Percentiles rank a stretch among this genome's conserved stretches.
Conservation (phyloP, 257 asterid species). For the Fraxinus excelsior region DNA sequence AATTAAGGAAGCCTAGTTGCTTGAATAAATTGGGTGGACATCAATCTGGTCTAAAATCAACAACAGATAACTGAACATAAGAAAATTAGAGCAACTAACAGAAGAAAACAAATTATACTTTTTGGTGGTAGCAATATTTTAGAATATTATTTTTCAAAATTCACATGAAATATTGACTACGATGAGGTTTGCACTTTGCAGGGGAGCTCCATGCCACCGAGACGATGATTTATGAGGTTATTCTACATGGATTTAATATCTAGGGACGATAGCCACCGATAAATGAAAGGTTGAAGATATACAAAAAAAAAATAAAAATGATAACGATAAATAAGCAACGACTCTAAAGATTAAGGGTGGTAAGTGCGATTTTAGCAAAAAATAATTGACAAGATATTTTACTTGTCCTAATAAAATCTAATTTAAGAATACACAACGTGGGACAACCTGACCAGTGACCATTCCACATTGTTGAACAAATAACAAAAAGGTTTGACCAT, state of each 20-base stretch:
- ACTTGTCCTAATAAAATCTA: not conserved
- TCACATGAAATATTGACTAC: conserved; percentile 9
- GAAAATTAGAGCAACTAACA: conserved; percentile 6
- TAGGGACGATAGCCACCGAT: no score
- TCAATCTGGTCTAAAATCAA: not conserved
- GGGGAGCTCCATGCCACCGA: no score
- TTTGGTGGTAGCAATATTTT: conserved; percentile 13
- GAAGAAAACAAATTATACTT: conserved; percentile 39
- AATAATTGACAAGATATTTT: not conserved
- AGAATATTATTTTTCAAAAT: conserved; percentile 17
- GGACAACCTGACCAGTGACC: not conserved
- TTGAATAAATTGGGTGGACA: not conserved
- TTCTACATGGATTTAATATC: no score
- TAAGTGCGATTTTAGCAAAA: not conserved
- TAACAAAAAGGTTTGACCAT: not conserved
- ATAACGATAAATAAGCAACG: no score
- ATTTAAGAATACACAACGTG: not conserved
- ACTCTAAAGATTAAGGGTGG: no score
- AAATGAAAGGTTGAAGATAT: no score
- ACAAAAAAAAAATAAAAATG: no score
- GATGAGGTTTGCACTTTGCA: no score
- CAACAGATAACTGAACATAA: not conserved
- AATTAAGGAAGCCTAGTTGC: not conserved
- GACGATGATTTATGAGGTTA: no score
- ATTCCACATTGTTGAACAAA: not conserved